phyloP scores from a whole-genome alignment of 352 stramenopile species.

The Globisporangium splendens region DNA sequence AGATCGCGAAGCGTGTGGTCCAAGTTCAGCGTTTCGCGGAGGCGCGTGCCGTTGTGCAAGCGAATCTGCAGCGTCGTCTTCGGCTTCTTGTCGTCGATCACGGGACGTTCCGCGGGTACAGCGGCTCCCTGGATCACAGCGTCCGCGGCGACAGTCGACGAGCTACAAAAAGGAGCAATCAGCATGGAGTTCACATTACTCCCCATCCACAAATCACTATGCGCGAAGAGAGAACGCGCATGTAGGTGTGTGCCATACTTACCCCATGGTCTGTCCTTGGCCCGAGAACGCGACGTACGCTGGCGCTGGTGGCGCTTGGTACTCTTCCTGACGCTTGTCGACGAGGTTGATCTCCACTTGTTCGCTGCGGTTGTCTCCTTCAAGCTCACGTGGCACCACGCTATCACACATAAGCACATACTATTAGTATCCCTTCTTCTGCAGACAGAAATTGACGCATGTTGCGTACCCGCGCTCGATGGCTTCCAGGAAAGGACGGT shows the following conservation, averaged over 20 bases:
- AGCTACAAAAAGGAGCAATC: slow-evolving; percentile 15
- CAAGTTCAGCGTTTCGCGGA: slow-evolving; percentile 85
- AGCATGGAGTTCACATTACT: no score
- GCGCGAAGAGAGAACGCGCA: neutral
- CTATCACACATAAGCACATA: slow-evolving; percentile 18
- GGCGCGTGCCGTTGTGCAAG: slow-evolving; percentile 75
- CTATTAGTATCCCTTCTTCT: neutral
- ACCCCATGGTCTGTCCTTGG: slow-evolving; percentile 78
- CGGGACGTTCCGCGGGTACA: slow-evolving; percentile 37
- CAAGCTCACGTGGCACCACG: slow-evolving; percentile 70
- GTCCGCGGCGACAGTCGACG: slow-evolving; percentile 37
- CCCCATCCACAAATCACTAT: no score
- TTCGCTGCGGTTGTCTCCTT: slow-evolving; percentile 61
- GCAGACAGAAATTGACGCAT: slow-evolving; percentile 6
- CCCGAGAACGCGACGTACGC: slow-evolving; percentile 87
- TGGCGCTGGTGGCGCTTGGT: slow-evolving; percentile 55
- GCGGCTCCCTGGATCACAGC: slow-evolving; percentile 39
- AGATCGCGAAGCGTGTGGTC: slow-evolving; percentile 86
- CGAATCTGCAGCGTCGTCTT: slow-evolving; percentile 88
- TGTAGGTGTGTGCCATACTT: slow-evolving; percentile 11
- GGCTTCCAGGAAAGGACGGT: slow-evolving; percentile 78
- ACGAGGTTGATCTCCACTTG: slow-evolving; percentile 81
- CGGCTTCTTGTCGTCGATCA: slow-evolving; percentile 83
- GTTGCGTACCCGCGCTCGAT: slow-evolving; percentile 76
- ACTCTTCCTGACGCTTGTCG: slow-evolving; percentile 85